Base-by-base conservation (phyloP, 805 yeast species). In the Teunomyces stri region DNA sequence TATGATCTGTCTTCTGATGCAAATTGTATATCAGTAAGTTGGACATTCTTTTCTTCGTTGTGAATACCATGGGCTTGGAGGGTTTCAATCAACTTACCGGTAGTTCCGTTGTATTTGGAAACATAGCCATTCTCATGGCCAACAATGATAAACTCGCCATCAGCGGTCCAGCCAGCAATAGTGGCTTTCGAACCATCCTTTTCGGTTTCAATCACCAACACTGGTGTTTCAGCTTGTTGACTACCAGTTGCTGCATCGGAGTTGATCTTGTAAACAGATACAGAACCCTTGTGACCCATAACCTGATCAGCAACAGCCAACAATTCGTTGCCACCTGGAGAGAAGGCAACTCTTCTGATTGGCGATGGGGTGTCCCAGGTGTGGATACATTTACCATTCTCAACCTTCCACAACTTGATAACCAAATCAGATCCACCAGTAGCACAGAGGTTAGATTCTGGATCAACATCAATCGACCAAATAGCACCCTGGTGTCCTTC, bases 351-450 rank as follows among this genome's bases (percentile, higher is more conserved):
- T 66, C 91, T 80, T 73, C 92, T 88, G 38, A 87, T 94, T n/a
- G 97, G 96, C 28, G 96, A 84, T 51, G 82, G 81, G 50, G 84
- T 76, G 35, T 76, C 76, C 85, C 91, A 88, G 18, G 86, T 81
- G 69, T 74, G 80, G 33, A 88, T 73, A 60, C 84, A 79, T 59
- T 83, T 78, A 44, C 99, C 99, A 43, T 82, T 85, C 60, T 78
- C 72, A 13, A 87, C 87, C 54, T 79, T 79, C 97, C 97, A 94
- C 54, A 92, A 77, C 58, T 87, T 87, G 57, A 88, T 81, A 45
- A 86, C 75, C 66, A 85, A 83, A 65, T 94, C 99, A 46, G 97
- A 96, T 52, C 94, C 82, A 30, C 96, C 97, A 3, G 99, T 91
- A 48, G 84, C 81, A 54, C 89, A 83, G 52, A 79, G 78, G 35